These are phyloP conservation scores for Helianthus tuberosus DNA, from an alignment of 129 eudicot species.

Conservation along the genomic window DNA sequence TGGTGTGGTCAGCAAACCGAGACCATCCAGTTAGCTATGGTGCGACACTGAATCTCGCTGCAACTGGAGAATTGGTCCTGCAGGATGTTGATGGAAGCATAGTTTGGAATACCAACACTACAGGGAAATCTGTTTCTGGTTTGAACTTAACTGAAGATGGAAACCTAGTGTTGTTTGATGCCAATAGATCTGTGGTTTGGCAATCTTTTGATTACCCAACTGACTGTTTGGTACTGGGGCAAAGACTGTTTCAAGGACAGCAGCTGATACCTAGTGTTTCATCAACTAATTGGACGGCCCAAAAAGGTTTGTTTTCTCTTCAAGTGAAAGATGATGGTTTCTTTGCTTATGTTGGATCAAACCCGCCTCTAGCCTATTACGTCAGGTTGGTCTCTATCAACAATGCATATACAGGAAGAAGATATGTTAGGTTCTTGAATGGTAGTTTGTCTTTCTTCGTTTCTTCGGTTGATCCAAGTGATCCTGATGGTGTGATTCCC, in stretches of 20 bases:
- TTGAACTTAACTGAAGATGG: conserved; percentile 25
- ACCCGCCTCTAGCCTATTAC: conserved; percentile 22
- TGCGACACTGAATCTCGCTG: conserved; percentile 22
- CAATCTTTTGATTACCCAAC: conserved; percentile 34
- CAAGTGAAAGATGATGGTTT: conserved; percentile 5
- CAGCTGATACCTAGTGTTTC: conserved; percentile 27
- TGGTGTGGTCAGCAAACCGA: conserved; percentile 33
- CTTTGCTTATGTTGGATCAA: conserved; percentile 16
- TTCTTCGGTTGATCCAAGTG: conserved; percentile 2
- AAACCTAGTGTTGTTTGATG: conserved; percentile 31
- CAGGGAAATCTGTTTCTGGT: conserved; percentile 15
- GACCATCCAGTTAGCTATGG: conserved; percentile 22
- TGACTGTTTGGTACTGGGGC: conserved; percentile 35
- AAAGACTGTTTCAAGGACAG: conserved; percentile 23
- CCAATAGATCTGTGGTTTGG: conserved; percentile 2
- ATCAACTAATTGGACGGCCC: conserved; percentile 18
- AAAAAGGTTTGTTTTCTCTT: conserved; percentile 10
- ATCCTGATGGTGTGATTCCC: neutral
- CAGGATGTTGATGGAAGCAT: conserved; percentile 31
- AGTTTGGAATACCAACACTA: conserved; percentile 37
- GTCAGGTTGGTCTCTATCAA: neutral
- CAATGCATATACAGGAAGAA: neutral
- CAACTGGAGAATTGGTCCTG: conserved; percentile 25
- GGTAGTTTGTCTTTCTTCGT: conserved; percentile 17
- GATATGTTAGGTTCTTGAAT: conserved; percentile 27